A percentile compares a stretch with the other conserved stretches of the same genome.
Conservation (phyloP, 2,329 filamentous ascomycete species). For the Sporothrix luriei region DNA sequence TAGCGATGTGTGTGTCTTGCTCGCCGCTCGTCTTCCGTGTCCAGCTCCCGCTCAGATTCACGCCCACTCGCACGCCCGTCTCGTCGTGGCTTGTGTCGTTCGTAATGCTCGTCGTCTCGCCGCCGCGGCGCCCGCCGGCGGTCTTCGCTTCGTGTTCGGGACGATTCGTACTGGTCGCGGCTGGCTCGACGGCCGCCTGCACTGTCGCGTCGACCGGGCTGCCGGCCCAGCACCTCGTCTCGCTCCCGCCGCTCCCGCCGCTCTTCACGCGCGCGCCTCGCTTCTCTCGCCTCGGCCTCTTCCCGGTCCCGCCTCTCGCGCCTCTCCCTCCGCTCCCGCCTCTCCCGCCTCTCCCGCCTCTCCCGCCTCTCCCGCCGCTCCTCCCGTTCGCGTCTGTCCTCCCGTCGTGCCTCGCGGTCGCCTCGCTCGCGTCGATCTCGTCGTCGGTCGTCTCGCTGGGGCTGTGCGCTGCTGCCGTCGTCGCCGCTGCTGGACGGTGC, state of each 20-base stretch:
- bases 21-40: conserved; percentile 26
- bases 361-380: conserved; percentile 13
- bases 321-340: conserved; percentile 30
- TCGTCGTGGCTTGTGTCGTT: conserved; percentile 42
- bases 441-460: conserved; percentile 39
- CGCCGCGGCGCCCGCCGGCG: conserved; percentile 21
- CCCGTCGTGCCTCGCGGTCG: conserved; percentile 10
- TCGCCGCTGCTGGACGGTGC: conserved; percentile 1
- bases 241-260: conserved; percentile 7
- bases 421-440: conserved; percentile 43
- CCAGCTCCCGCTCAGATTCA: conserved; percentile 29
- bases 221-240: conserved; percentile 16
- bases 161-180: neutral
- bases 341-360: conserved; percentile 21
- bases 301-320: conserved; percentile 31
- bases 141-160: conserved; percentile 19
- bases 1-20: conserved; percentile 30
- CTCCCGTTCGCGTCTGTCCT: neutral
- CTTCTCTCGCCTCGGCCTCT: conserved; percentile 32
- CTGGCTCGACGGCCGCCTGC: conserved; percentile 23
- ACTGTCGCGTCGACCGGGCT: conserved; percentile 22
- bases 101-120: conserved; percentile 42
- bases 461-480: conserved; percentile 12
- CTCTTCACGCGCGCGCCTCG: conserved; percentile 29
- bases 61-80: conserved; percentile 33